phyloP scores from a whole-genome alignment of 768 basidiomycete species.

The Dentipellis fragilis region DNA sequence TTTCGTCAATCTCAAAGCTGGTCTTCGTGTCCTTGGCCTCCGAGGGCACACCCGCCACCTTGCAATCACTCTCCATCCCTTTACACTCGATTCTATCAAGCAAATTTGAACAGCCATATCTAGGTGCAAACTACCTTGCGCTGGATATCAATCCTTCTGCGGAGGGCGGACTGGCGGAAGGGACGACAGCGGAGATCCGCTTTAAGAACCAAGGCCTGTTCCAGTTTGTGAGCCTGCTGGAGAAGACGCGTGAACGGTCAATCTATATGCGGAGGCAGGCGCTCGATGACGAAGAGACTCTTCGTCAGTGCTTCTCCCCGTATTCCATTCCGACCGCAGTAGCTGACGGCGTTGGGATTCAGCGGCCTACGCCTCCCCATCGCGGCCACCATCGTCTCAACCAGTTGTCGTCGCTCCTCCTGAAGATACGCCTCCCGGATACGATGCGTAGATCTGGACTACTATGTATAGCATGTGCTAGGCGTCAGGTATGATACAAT shows the following conservation, averaged over 20 bases:
- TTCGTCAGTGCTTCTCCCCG: slow-evolving; percentile 37
- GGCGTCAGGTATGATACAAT: no score
- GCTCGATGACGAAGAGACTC: slow-evolving; percentile 45
- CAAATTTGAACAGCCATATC: slow-evolving; percentile 67
- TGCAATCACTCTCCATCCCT: slow-evolving; percentile 44
- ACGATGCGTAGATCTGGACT: background rate
- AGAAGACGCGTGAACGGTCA: slow-evolving; percentile 68
- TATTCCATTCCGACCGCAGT: background rate
- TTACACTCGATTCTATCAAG: slow-evolving; percentile 56
- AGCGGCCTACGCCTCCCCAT: background rate
- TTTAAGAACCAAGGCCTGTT: slow-evolving; percentile 63
- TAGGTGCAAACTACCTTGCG: slow-evolving; percentile 56
- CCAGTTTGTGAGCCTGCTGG: slow-evolving; percentile 59
- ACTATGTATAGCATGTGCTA: background rate
- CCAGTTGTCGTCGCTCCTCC: background rate
- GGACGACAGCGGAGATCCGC: slow-evolving; percentile 58
- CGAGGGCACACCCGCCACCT: slow-evolving; percentile 14
- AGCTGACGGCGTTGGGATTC: background rate
- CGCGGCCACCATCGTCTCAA: background rate
- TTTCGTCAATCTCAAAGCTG: background rate
- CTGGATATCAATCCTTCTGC: slow-evolving; percentile 59
- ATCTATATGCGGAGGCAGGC: slow-evolving; percentile 65
- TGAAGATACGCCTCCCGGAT: background rate
- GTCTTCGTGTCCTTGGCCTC: slow-evolving; percentile 51
- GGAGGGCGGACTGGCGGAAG: slow-evolving; percentile 55